phyloP scores from a whole-genome alignment of 192 early-diverging fungal genomes.

The Radiomyces spectabilis region DNA sequence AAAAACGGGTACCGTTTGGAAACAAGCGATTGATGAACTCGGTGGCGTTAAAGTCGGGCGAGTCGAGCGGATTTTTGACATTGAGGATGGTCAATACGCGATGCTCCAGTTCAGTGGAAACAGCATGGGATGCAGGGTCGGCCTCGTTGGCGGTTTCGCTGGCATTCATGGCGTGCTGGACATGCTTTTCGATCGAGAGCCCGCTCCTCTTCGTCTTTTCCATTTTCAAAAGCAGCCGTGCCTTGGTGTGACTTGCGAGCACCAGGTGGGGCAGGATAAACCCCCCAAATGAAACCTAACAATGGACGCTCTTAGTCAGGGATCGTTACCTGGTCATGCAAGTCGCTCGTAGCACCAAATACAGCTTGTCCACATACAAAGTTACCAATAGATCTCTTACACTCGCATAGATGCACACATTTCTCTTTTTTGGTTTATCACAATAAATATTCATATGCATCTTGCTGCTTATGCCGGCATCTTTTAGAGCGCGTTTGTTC shows the following conservation, averaged over 20 bases:
- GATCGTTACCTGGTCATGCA: background rate
- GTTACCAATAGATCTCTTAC: background rate
- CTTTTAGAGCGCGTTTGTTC: background rate
- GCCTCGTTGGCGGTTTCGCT: background rate
- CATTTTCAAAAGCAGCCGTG: no score
- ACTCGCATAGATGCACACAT: background rate
- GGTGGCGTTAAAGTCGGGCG: slow-evolving; percentile 61
- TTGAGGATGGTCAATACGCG: slow-evolving; percentile 47
- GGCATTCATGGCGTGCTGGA: no score
- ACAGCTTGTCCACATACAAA: background rate
- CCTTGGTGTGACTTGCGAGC: no score
- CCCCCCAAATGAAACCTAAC: no score
- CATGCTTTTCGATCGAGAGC: no score
- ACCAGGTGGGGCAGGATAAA: no score
- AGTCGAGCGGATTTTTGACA: slow-evolving; percentile 57
- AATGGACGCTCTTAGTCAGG: no score
- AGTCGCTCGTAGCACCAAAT: background rate
- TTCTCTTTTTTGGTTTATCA: no score
- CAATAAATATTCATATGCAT: no score
- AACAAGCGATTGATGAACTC: slow-evolving; percentile 78
- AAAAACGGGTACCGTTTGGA: slow-evolving; percentile 49
- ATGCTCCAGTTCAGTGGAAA: slow-evolving; percentile 50
- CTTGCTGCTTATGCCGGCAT: no score
- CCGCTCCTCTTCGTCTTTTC: no score
- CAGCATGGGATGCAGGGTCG: background rate